Evolutionary conservation across 2,329 filamentous ascomycete genomes (phyloP).

Genomic region (Ramularia collo-cygni): DNA sequence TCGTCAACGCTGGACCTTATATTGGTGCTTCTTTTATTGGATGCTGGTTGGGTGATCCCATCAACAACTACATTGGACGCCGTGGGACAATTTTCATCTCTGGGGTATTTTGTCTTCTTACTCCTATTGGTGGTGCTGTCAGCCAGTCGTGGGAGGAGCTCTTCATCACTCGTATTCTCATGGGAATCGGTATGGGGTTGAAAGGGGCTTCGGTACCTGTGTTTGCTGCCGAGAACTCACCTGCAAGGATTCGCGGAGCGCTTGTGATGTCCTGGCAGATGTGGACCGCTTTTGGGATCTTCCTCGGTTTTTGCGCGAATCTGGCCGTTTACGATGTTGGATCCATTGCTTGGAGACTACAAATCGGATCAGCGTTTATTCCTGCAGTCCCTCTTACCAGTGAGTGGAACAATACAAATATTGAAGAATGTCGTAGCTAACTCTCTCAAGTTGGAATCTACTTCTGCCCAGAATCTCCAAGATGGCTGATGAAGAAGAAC

Average conservation of each 20-base stretch:
- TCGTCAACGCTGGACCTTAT: conserved; percentile 56
- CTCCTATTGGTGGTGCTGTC: conserved; percentile 60
- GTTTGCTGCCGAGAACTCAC: conserved; percentile 51
- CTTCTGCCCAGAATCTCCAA: conserved; percentile 30
- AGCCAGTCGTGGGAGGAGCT: conserved; percentile 48
- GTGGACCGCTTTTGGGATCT: conserved; percentile 45
- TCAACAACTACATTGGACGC: conserved; percentile 29
- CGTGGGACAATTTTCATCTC: conserved; percentile 35
- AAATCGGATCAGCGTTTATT: conserved; percentile 42
- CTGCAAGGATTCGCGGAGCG: conserved; percentile 49
- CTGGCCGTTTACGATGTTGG: conserved; percentile 36
- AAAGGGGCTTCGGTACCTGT: conserved; percentile 41
- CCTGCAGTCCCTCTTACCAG: conserved; percentile 39
- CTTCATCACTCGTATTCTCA: conserved; percentile 32
- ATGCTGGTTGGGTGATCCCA: conserved; percentile 38
- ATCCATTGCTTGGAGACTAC: conserved; percentile 37
- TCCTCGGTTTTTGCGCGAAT: conserved; percentile 38
- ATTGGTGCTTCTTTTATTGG: conserved; percentile 35
- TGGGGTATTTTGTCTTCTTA: conserved; percentile 53
- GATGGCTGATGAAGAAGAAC: conserved; percentile 39
- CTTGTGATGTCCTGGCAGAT: conserved; percentile 51
- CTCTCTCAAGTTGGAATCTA: conserved; percentile 32
- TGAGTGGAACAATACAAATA: no score
- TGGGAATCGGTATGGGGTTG: conserved; percentile 40
- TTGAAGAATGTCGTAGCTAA: no score